Conservation (phyloP, 352 stramenopile genomes). For the Pythium folliculosum region DNA sequence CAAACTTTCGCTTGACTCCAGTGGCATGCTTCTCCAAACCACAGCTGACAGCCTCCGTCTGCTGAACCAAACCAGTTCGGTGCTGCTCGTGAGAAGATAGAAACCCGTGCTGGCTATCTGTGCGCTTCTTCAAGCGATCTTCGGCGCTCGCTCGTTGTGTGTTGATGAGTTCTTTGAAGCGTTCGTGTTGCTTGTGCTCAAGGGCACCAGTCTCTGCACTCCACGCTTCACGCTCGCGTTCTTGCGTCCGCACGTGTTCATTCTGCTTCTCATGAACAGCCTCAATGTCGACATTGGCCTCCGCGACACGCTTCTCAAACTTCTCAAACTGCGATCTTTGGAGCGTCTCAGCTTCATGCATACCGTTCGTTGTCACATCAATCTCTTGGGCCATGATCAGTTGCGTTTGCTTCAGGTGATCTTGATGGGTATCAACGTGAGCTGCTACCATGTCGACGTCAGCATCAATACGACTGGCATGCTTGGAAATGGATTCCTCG, state of each 20-base stretch:
- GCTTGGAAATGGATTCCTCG: slow-evolving; percentile 27
- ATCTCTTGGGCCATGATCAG: slow-evolving; percentile 28
- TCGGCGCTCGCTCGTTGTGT: not conserved
- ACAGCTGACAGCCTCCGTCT: slow-evolving; percentile 6
- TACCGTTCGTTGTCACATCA: slow-evolving; percentile 21
- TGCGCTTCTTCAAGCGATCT: slow-evolving; percentile 11
- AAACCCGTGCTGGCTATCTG: slow-evolving; percentile 4
- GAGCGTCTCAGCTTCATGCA: slow-evolving; percentile 26
- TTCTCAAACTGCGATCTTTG: slow-evolving; percentile 27
- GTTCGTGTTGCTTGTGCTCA: slow-evolving; percentile 18
- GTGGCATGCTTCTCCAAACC: slow-evolving; percentile 11
- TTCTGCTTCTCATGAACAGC: slow-evolving; percentile 21
- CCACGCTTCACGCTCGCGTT: slow-evolving; percentile 15
- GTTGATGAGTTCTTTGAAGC: not conserved
- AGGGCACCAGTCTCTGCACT: slow-evolving; percentile 10
- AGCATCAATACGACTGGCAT: slow-evolving; percentile 23
- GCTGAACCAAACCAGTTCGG: slow-evolving; percentile 8
- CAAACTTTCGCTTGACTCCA: slow-evolving; percentile 31
- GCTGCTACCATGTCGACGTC: slow-evolving; percentile 27
- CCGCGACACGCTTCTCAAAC: slow-evolving; percentile 22
- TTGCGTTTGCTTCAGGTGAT: slow-evolving; percentile 20
- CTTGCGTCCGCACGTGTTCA: slow-evolving; percentile 10
- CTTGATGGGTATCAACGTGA: slow-evolving; percentile 26
- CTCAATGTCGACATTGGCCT: slow-evolving; percentile 16
- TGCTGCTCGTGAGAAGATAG: slow-evolving; percentile 8